Percentiles rank a stretch among this genome's conserved stretches.
Evolutionary conservation across 192 early-diverging fungal species (phyloP).

Genomic region (Borealophlyctis nickersoniae): DNA sequence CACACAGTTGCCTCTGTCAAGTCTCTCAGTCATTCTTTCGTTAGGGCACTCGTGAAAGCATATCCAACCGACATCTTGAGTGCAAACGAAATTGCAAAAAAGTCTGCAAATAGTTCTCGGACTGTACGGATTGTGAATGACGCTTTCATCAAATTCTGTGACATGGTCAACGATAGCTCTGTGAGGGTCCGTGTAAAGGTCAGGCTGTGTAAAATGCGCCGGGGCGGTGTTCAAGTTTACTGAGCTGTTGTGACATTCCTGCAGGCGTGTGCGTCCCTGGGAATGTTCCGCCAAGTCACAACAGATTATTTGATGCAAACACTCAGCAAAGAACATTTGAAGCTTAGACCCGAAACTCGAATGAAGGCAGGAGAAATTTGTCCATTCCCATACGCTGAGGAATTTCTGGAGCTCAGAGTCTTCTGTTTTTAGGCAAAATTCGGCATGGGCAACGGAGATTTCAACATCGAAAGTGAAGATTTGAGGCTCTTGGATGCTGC

Average conservation of each 20-base stretch:
- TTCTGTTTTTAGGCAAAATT: neutral
- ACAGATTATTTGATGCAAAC: conserved; percentile 18
- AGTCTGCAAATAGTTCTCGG: neutral
- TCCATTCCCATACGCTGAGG: conserved; percentile 1
- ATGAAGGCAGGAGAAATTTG: conserved; percentile 3
- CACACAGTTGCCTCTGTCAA: neutral
- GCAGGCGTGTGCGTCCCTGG: conserved; percentile 26
- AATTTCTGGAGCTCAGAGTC: no score
- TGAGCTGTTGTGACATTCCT: neutral
- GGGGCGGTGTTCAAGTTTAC: neutral
- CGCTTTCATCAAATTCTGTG: conserved; percentile 1
- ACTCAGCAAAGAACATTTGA: conserved; percentile 15
- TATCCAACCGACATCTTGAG: neutral
- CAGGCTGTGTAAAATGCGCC: neutral
- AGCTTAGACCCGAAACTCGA: no score
- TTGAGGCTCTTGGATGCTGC: conserved; percentile 4
- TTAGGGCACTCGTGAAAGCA: neutral
- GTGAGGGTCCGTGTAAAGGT: neutral
- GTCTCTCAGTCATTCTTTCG: neutral
- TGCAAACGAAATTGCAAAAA: neutral
- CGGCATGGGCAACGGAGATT: neutral
- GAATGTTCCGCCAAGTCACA: conserved; percentile 21
- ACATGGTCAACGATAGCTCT: neutral
- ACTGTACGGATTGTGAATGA: neutral
- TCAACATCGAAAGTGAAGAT: conserved; percentile 7